Evolutionary conservation across 495 filamentous ascomycete species (phyloP).

Genomic region (Hyaloscypha hepaticicola): DNA sequence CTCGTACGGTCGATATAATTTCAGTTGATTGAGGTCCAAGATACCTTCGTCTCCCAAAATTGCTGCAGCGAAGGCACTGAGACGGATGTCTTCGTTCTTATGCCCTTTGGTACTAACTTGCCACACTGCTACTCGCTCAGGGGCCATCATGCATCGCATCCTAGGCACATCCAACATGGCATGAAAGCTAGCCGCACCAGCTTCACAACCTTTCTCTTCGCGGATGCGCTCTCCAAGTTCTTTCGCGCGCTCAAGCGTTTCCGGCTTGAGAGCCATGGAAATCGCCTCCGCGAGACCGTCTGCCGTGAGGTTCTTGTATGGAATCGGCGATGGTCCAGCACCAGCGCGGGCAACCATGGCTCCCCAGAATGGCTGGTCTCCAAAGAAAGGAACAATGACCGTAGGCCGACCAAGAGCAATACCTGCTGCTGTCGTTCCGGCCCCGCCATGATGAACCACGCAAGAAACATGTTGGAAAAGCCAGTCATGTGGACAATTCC

Average conservation of each 20-base stretch:
- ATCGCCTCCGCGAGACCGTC: slow-evolving; percentile 68
- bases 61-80: slow-evolving; percentile 65
- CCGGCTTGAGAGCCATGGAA: slow-evolving; percentile 56
- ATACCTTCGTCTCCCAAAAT: slow-evolving; percentile 7
- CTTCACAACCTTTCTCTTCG: slow-evolving; percentile 57
- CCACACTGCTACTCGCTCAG: slow-evolving; percentile 66
- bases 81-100: slow-evolving; percentile 51
- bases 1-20: slow-evolving; percentile 19
- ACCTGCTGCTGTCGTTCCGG: slow-evolving; percentile 65
- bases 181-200: slow-evolving; percentile 70
- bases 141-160: slow-evolving; percentile 66
- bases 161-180: slow-evolving; percentile 52
- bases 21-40: slow-evolving; percentile 18
- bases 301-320: slow-evolving; percentile 62
- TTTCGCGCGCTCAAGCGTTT: slow-evolving; percentile 55
- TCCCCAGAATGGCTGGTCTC: slow-evolving; percentile 61
- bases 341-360: slow-evolving; percentile 52
- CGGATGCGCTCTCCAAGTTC: slow-evolving; percentile 48
- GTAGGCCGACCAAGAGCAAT: slow-evolving; percentile 60
- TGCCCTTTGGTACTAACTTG: slow-evolving; percentile 46
- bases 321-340: slow-evolving; percentile 67
- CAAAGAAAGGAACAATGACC: slow-evolving; percentile 67
- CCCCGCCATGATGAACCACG: slow-evolving; percentile 64
- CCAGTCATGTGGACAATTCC: slow-evolving; percentile 69
- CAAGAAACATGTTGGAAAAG: slow-evolving; percentile 57